Base-by-base conservation (phyloP, 257 asterid species). In the Salvia miltiorrhiza region DNA sequence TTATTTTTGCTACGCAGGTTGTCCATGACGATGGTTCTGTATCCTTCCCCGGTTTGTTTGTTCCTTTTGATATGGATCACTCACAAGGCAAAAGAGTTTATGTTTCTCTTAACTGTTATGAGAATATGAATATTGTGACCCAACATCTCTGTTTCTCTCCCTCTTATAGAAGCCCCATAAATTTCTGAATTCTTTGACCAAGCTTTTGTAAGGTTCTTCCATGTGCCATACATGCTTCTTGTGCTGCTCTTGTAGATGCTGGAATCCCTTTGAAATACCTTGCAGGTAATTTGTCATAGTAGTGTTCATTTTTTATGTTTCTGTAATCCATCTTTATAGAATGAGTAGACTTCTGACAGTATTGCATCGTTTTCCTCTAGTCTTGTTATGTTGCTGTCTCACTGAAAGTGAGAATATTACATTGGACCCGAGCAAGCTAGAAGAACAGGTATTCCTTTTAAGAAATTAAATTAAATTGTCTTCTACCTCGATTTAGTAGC, bases 21-120 rank as follows among this genome's bases (percentile, higher is more conserved):
- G 88, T 87, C 73, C 90, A 88, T 5, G 98, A 93, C 71, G 98
- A 90, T 87, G 98, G 98, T 71, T 92, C 97, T 48, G 96, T 93
- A 93, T 93, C 98, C 96, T 90, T 87, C 32, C 68, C 55, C 7
- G 2, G 43, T 53, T 47, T 23, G 37, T 37, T 9, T 54, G 47
- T 45, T 62, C 52, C 40, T 41, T 14, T 3, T 56, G 16, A 45
- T 45, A 24, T n/a, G 52, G 50, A 14, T 23, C 41, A n/a, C 40
- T 41, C 35, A 16, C 16, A n/a, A 30, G 35, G 66, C 35, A 57
- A 60, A 72, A 8, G 4, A 47, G 66, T 17, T 9, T n/a, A 37
- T 47, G 33, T 24, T 24, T 8, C 20, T 3, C 19, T 7, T 7
- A 26, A 35, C 19, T 37, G 16, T 24, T 19, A 19, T n/a, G 9